Percentiles rank a stretch among this genome's conserved stretches.
Conservation (phyloP, 2,329 filamentous ascomycete species). For the Torrubiellomyces zombiae region DNA sequence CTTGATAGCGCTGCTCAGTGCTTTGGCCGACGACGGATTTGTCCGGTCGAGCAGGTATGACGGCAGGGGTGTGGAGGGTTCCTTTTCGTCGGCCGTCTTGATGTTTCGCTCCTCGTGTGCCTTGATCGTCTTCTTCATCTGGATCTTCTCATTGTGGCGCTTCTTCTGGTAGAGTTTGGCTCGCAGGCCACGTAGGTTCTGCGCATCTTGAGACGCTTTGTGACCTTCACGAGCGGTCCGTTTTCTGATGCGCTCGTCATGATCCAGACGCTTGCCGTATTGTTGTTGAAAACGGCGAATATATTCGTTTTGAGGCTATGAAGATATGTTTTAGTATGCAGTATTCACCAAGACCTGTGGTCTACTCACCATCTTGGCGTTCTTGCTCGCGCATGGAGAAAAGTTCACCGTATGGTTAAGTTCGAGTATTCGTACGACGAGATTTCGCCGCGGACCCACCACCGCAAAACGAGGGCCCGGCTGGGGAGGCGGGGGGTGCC, state of each 20-base stretch:
- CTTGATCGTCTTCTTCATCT: constrained; percentile 90
- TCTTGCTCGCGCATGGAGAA: too few species aligned
- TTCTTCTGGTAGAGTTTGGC: constrained; percentile 91
- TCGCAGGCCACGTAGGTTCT: constrained; percentile 79
- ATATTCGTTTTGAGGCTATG: constrained; percentile 62
- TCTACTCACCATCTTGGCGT: constrained; percentile 18
- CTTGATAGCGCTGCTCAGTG: constrained; percentile 75
- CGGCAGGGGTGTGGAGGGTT: constrained; percentile 66
- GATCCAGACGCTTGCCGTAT: constrained; percentile 44
- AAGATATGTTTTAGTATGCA: constrained; percentile 7
- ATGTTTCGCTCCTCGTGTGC: constrained; percentile 92
- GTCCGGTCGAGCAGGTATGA: constrained; percentile 85
- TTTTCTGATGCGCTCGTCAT: constrained; percentile 84
- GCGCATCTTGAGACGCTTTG: constrained; percentile 73
- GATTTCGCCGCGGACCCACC: too few species aligned
- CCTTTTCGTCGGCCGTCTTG: constrained; percentile 70
- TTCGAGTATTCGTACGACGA: too few species aligned
- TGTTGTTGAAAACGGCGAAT: constrained; percentile 56
- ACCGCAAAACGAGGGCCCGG: too few species aligned
- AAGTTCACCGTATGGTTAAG: too few species aligned
- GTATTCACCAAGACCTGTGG: constrained; percentile 1
- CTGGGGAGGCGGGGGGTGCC: too few species aligned
- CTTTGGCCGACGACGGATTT: constrained; percentile 43
- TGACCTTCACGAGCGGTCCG: constrained; percentile 75
- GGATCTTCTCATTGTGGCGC: constrained; percentile 93